Conservation (phyloP, 768 basidiomycete genomes). For the Rhizopogon vinicolor region DNA sequence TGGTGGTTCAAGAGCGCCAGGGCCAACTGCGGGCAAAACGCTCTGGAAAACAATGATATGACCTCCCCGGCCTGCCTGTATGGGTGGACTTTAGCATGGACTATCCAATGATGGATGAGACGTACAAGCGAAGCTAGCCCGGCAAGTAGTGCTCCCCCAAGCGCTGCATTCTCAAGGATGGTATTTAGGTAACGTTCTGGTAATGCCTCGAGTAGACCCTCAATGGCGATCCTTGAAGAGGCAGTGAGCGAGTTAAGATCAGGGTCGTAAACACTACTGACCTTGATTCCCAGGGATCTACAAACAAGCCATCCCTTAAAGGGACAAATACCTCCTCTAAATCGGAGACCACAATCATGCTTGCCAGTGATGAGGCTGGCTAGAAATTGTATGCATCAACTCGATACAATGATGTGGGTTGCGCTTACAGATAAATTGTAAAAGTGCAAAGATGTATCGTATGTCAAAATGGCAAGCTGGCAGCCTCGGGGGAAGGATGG, state of each 20-base stretch:
- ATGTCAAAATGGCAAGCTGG: constrained; percentile 78
- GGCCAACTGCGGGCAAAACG: constrained; percentile 64
- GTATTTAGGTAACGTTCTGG: constrained; percentile 56
- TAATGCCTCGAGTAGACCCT: constrained; percentile 60
- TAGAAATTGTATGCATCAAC: constrained; percentile 15
- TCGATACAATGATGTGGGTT: constrained; percentile 3
- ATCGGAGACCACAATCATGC: constrained; percentile 82
- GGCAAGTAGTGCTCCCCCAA: constrained; percentile 75
- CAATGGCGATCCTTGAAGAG: constrained; percentile 51
- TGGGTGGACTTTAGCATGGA: constrained; percentile 5
- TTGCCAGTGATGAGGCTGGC: constrained; percentile 43
- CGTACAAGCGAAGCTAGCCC: constrained; percentile 69
- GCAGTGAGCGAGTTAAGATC: neutral
- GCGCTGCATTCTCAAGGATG: constrained; percentile 49
- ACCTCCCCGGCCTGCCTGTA: constrained; percentile 65
- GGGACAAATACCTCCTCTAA: constrained; percentile 93
- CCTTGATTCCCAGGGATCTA: constrained; percentile 68
- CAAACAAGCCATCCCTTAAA: constrained; percentile 66
- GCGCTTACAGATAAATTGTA: constrained; percentile 79
- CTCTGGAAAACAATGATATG: constrained; percentile 72
- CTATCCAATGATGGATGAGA: constrained; percentile 12
- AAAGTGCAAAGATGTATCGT: constrained; percentile 78
- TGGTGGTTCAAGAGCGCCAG: constrained; percentile 58
- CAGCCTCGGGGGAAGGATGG: constrained; percentile 50
- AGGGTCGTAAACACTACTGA: constrained; percentile 29